A percentile compares a stretch with the other conserved stretches of the same genome.
Evolutionary conservation across 306 rosid species (phyloP).

Genomic region (Quercus gilva): DNA sequence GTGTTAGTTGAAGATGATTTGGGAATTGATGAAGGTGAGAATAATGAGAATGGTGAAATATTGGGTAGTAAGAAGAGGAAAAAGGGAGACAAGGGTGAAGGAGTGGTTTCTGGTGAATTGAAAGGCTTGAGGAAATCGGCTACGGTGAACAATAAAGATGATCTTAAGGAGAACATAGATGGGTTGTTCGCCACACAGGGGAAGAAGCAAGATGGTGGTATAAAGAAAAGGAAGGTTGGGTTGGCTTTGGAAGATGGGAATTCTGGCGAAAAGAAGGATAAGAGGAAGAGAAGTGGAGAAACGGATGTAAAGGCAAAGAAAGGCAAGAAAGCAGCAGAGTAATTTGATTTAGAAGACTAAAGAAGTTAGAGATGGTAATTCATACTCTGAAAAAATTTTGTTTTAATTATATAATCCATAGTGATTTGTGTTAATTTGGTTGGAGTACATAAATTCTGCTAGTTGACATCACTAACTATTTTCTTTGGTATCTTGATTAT

Average conservation of each 20-base stretch:
- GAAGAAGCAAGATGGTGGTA: constrained; percentile 28
- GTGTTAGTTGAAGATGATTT: constrained; percentile 23
- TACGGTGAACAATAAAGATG: constrained; percentile 20
- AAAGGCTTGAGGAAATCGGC: constrained; percentile 27
- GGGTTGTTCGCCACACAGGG: constrained; percentile 11
- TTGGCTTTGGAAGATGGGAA: constrained; percentile 15
- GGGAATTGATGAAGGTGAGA: constrained; percentile 17
- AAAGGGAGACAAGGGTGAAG: constrained; percentile 30
- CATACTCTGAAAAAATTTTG: constrained; percentile 37
- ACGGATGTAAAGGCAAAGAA: constrained; percentile 37
- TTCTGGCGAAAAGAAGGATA: constrained; percentile 25
- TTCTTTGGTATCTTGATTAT: background rate
- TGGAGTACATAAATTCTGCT: background rate
- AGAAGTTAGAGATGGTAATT: background rate
- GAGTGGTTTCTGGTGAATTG: constrained; percentile 22
- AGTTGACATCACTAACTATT: background rate
- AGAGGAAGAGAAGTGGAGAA: constrained; percentile 27
- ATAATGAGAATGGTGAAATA: constrained; percentile 17
- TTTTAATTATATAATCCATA: constrained; percentile 6
- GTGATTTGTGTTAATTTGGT: background rate
- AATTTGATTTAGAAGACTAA: background rate
- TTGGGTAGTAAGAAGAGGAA: constrained; percentile 40
- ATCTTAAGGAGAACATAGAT: constrained; percentile 20
- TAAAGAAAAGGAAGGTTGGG: constrained; percentile 21
- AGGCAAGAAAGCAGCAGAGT: background rate